phyloP scores from a whole-genome alignment of 805 yeast genomes.

The Yamadazyma paraphyllophila region DNA sequence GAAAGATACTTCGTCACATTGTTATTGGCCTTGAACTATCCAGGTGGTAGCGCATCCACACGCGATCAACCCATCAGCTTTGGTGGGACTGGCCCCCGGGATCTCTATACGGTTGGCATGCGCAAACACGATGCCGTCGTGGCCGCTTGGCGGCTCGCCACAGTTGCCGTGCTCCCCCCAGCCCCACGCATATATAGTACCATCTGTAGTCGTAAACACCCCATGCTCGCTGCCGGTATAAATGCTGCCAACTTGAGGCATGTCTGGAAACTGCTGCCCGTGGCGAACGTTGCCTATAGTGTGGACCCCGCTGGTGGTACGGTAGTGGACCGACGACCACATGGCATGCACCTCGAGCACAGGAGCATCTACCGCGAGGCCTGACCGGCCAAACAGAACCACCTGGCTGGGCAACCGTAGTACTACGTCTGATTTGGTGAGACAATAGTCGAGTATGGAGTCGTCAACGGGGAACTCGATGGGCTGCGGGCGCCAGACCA shows the following conservation, averaged over 20 bases:
- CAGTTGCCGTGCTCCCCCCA: constrained; percentile 99
- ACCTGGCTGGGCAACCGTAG: constrained; percentile 7
- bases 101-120: constrained; percentile 24
- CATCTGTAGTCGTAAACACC: constrained; percentile 33
- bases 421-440: constrained; percentile 10
- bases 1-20: constrained; percentile 73
- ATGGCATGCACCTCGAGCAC: constrained; percentile 31
- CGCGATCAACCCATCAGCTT: constrained; percentile 22
- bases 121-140: constrained; percentile 34
- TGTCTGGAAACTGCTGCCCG: constrained; percentile 53
- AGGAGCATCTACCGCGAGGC: not conserved
- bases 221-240: constrained; percentile 90
- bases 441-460: constrained; percentile 18
- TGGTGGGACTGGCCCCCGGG: not conserved
- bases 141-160: constrained; percentile 37
- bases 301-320: constrained; percentile 16
- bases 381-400: constrained; percentile 19
- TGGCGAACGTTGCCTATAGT: constrained; percentile 78
- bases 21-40: constrained; percentile 34
- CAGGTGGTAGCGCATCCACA: constrained; percentile 74
- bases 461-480: not conserved
- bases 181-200: constrained; percentile 74
- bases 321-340: constrained; percentile 78
- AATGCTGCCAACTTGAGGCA: constrained; percentile 14
- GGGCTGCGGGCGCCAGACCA: constrained; percentile 7